phyloP scores from a whole-genome alignment of 2,329 filamentous ascomycete genomes.

The Karstenula rhodostoma region DNA sequence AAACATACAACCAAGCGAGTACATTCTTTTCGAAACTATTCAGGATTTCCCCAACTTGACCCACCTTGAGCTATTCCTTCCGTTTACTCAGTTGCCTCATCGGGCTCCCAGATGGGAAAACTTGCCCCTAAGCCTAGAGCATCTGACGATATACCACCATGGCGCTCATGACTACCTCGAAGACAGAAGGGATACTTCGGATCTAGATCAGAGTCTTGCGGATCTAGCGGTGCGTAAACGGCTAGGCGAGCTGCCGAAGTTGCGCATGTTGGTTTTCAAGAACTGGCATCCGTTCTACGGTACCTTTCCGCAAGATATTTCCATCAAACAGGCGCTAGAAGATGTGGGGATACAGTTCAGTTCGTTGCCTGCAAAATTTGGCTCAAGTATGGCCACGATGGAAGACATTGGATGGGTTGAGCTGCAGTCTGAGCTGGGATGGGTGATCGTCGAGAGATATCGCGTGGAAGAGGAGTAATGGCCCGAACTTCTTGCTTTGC shows the following conservation, averaged over 20 bases:
- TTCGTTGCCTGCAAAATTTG: not conserved
- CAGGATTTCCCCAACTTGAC: not conserved
- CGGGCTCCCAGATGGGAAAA: not conserved
- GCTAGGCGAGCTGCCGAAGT: slow-evolving; percentile 4
- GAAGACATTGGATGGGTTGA: slow-evolving; percentile 4
- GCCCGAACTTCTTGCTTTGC: not conserved
- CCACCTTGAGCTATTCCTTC: not conserved
- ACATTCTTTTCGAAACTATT: not conserved
- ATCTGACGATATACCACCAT: not conserved
- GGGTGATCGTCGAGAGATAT: slow-evolving; percentile 5
- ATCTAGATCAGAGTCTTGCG: not conserved
- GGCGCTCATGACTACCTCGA: not conserved
- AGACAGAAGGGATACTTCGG: not conserved
- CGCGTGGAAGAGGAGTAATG: not conserved
- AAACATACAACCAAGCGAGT: not conserved
- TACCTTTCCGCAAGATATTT: not conserved
- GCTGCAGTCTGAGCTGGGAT: slow-evolving; percentile 3
- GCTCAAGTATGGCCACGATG: not conserved
- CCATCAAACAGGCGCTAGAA: not conserved
- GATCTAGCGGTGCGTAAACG: not conserved
- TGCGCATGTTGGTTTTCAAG: not conserved
- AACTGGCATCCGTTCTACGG: slow-evolving; percentile 13
- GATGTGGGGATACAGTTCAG: not conserved
- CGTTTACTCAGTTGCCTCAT: not conserved
- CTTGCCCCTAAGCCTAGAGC: not conserved